Base-by-base conservation (phyloP, 805 yeast genomes). In the Monosporozyma yasuniensis region DNA sequence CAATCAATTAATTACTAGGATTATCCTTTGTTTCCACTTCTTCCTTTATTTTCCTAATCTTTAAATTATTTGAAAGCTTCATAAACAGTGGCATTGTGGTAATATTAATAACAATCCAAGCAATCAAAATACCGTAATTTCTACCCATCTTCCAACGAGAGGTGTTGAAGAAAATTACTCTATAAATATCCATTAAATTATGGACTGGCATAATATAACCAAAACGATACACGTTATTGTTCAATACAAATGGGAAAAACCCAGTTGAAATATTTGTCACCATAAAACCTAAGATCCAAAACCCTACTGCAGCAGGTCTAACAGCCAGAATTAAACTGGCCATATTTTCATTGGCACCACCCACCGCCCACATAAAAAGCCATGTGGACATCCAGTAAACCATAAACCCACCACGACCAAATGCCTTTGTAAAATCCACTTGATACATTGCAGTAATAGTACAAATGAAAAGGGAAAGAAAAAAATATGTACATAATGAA, bases 351-450 rank as follows among this genome's bases (percentile, higher is more conserved):
- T 81, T 83, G 19, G 83, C 81, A 46, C 84, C 78, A 52, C 91
- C 95, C 27, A 84, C 83, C 0, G 90, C 86, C 52, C 80, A 68
- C 86, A 86, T 81, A 5, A 87, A 77, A 45, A 86, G 56, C 61
- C 69, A 86, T 4, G 81, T 73, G 21, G 80, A 55, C 77, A 82
- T 73, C 95, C 95, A 87, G 55, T 76, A 77, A 1, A 86, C 81
- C 41, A 86, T 75, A 63, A 85, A 85, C 0, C 95, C 95, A 18
- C 95, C 95, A 8, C 80, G 77, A 1, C 87, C 89, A 69, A 79
- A 84, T 0, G 87, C 66, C 2, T 47, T 57, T 11, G 77, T 73
- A 60, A 82, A 76, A 56, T 79, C 77, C 28, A 83, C 74, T 58
- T 83, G 87, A 70, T 79, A 81, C 2, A 86, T 86, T 19, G 84